phyloP scores from a whole-genome alignment of 352 stramenopile species.

The Globisporangium cederbergense region DNA sequence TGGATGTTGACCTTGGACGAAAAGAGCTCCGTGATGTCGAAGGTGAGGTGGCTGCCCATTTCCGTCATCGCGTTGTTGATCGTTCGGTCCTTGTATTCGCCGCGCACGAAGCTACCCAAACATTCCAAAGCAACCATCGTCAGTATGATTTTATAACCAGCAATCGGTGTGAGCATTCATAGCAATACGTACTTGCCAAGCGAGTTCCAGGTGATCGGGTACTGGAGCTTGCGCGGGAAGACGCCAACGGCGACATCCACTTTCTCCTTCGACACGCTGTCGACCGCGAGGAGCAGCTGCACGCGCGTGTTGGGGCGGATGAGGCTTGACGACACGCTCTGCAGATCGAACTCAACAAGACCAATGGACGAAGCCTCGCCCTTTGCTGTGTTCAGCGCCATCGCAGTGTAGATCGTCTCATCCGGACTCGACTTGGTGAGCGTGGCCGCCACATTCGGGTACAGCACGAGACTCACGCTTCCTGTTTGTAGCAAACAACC shows the following conservation, averaged over 20 bases:
- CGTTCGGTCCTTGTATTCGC: conserved; percentile 42
- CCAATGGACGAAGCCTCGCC: conserved; percentile 49
- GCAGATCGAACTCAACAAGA: conserved; percentile 67
- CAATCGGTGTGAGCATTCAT: not conserved
- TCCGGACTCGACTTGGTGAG: conserved; percentile 42
- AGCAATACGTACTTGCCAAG: conserved; percentile 31
- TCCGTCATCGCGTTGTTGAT: conserved; percentile 50
- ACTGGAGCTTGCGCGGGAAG: conserved; percentile 39
- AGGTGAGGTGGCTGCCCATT: conserved; percentile 62
- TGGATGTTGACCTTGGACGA: conserved; percentile 38
- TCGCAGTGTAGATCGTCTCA: conserved; percentile 48
- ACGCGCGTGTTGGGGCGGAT: conserved; percentile 63
- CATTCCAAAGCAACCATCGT: not conserved
- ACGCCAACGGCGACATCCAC: conserved; percentile 52
- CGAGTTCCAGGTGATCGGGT: conserved; percentile 67
- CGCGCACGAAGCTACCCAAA: conserved; percentile 22
- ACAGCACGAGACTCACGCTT: conserved; percentile 48
- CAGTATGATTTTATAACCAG: not conserved
- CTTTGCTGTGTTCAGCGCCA: conserved; percentile 48
- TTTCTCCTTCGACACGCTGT: conserved; percentile 40
- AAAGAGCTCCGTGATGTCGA: conserved; percentile 83
- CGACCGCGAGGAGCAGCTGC: conserved; percentile 67
- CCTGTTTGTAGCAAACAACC: conserved; percentile 7
- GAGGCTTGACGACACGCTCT: conserved; percentile 59
- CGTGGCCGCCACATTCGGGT: conserved; percentile 62